Conservation (phyloP, 2,329 filamentous ascomycete species). For the Cytospora chrysosperma region DNA sequence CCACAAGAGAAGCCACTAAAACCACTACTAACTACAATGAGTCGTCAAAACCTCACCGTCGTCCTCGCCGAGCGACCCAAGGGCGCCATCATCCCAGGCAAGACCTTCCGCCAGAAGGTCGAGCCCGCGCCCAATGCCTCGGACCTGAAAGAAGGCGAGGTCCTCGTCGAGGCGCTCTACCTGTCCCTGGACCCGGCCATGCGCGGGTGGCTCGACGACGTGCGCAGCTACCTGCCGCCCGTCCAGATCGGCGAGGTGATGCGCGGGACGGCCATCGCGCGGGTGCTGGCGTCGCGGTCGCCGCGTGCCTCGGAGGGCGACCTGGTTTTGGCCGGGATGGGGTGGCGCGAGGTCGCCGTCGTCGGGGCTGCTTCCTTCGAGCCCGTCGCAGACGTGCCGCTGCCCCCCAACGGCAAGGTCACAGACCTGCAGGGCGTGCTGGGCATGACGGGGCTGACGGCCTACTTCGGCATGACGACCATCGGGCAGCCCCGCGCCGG, state of each 20-base stretch:
- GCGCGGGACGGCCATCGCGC: slow-evolving; percentile 55
- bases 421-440: slow-evolving; percentile 56
- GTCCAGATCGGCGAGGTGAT: slow-evolving; percentile 60
- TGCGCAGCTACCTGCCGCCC: slow-evolving; percentile 55
- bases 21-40: no score
- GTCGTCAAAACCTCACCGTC: slow-evolving; percentile 22
- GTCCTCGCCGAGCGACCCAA: slow-evolving; percentile 64
- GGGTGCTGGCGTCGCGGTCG: slow-evolving; percentile 50
- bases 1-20: no score
- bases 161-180: slow-evolving; percentile 52
- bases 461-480: slow-evolving; percentile 65
- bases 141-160: slow-evolving; percentile 49
- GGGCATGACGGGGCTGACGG: slow-evolving; percentile 63
- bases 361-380: slow-evolving; percentile 43
- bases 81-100: slow-evolving; percentile 59
- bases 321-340: slow-evolving; percentile 49
- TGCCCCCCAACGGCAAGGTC: slow-evolving; percentile 29
- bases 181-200: slow-evolving; percentile 64
- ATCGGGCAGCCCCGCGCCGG: slow-evolving; percentile 60
- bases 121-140: slow-evolving; percentile 49
- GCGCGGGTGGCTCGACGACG: slow-evolving; percentile 58
- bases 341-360: slow-evolving; percentile 60
- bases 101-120: slow-evolving; percentile 60
- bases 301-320: slow-evolving; percentile 47
- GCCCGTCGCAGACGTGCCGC: slow-evolving; percentile 26